phyloP scores from a whole-genome alignment of 495 filamentous ascomycete genomes.

The Podospora didyma region DNA sequence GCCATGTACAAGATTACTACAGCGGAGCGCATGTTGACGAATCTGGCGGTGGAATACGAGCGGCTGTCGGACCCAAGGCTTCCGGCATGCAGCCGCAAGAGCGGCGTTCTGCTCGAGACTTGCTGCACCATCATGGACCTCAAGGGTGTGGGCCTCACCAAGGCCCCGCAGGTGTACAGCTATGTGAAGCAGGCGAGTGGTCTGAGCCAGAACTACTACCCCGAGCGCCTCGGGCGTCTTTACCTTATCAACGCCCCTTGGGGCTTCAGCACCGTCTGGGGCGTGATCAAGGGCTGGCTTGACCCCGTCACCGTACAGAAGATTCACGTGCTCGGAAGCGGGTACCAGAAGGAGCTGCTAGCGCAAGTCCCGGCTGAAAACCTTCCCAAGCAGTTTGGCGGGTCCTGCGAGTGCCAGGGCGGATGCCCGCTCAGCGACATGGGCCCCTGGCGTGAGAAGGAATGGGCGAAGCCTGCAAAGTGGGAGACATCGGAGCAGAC shows the following conservation, averaged over 20 bases:
- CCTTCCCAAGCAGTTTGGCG: constrained; percentile 82
- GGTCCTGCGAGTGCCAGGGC: constrained; percentile 73
- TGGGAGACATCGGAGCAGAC: constrained; percentile 50
- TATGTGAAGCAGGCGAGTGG: constrained; percentile 65
- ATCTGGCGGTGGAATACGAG: constrained; percentile 96
- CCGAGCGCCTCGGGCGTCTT: constrained; percentile 79
- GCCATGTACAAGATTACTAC: constrained; percentile 89
- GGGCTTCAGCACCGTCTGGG: constrained; percentile 83
- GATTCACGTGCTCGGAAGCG: constrained; percentile 82
- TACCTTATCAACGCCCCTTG: constrained; percentile 98
- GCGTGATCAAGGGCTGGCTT: constrained; percentile 81
- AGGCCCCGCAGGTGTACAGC: constrained; percentile 69
- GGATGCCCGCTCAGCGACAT: constrained; percentile 85
- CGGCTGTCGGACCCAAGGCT: constrained; percentile 88
- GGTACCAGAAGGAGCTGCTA: constrained; percentile 80
- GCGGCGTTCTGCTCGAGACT: constrained; percentile 85
- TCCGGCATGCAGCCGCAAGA: constrained; percentile 92
- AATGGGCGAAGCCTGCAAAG: constrained; percentile 67
- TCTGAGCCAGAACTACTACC: constrained; percentile 94
- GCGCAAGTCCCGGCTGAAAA: constrained; percentile 86
- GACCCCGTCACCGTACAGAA: constrained; percentile 95
- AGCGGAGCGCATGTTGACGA: constrained; percentile 87
- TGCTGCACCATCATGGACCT: constrained; percentile 97
- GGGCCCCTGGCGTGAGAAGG: constrained; percentile 84
- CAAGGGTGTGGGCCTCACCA: constrained; percentile 84